Evolutionary conservation across 2,329 filamentous ascomycete genomes (phyloP), one percentile per base, ranked within the genome.

Genomic region (Aspergillus costaricaensis): DNA sequence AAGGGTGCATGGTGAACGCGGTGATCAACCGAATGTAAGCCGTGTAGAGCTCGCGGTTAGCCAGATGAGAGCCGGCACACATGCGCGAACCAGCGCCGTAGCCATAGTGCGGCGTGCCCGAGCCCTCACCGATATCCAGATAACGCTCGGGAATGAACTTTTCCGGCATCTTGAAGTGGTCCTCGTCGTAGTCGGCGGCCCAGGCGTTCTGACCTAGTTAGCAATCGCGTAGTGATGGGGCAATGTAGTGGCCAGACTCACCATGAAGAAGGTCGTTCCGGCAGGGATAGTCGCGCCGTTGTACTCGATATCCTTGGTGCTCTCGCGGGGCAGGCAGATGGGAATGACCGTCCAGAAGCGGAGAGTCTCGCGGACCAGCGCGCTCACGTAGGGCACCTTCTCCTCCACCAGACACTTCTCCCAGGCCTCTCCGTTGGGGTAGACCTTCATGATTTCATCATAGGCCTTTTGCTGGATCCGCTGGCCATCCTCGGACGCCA

Each of bases 301-400:
- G 77, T 88, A 93, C 4, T 83, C 80, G 58, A 94, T 90, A 62
- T 90, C 87, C 66, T 88, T 90, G 71, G 90, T 89, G 62, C 82
- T 89, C 15, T 86, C 86, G 3, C 91, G 82, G 0, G 91, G 91
- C 0, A 95, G 81, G 67, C 87, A 91, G 67, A 95, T 88, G 2
- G 90, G 89, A 64, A 93, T 90, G 30, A 94, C 90, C 2, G 87
- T 89, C 84, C 88, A 94, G 80, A 86, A 94, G 25, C 91, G 85
- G 0, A 94, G 81, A 1, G 88, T 86, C 71, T 95, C 91, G 70
- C 92, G 92, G 62, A 91, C 89, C 5, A 95, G 76, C 0, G 91
- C 91, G 0, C 89, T 91, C 61, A 95, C 80, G 73, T 92, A 95
- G 0, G 88, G 86, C 0, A 91, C 83, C 68, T 90, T 91, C 69